Conservation (phyloP, 2,329 filamentous ascomycete genomes). For the Penicillium sclerotigenum region DNA sequence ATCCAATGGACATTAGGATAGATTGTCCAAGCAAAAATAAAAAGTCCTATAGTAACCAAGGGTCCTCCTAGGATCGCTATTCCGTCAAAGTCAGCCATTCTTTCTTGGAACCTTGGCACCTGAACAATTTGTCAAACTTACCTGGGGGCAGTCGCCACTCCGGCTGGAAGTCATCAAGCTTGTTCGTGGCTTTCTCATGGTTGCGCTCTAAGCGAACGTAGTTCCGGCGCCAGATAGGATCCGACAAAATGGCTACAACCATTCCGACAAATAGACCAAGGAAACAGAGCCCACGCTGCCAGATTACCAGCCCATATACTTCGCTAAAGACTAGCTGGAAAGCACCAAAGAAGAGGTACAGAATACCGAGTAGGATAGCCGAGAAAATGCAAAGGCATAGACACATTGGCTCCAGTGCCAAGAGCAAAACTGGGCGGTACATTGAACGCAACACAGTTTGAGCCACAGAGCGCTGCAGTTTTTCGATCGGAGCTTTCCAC, state of each 20-base stretch:
- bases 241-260: conserved; percentile 44
- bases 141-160: conserved; percentile 78
- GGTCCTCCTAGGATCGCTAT: conserved; percentile 66
- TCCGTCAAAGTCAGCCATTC: not conserved
- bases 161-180: conserved; percentile 62
- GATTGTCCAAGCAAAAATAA: conserved; percentile 86
- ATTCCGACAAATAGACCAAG: conserved; percentile 53
- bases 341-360: conserved; percentile 89
- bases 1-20: conserved; percentile 72
- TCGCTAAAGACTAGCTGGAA: conserved; percentile 75
- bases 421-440: conserved; percentile 70
- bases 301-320: conserved; percentile 73
- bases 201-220: conserved; percentile 43
- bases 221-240: conserved; percentile 48
- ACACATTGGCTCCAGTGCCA: conserved; percentile 81
- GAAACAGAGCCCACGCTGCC: conserved; percentile 77
- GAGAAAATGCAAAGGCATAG: conserved; percentile 77
- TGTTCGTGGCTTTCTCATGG: conserved; percentile 33
- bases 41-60: conserved; percentile 75
- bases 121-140: conserved; percentile 30
- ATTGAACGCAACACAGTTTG: conserved; percentile 57
- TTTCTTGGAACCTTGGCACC: not conserved
- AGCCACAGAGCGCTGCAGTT: conserved; percentile 63
- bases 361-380: conserved; percentile 77
- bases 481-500: conserved; percentile 76